Base-by-base conservation (phyloP, 768 basidiomycete species). In the Phaeotremella fagi region DNA sequence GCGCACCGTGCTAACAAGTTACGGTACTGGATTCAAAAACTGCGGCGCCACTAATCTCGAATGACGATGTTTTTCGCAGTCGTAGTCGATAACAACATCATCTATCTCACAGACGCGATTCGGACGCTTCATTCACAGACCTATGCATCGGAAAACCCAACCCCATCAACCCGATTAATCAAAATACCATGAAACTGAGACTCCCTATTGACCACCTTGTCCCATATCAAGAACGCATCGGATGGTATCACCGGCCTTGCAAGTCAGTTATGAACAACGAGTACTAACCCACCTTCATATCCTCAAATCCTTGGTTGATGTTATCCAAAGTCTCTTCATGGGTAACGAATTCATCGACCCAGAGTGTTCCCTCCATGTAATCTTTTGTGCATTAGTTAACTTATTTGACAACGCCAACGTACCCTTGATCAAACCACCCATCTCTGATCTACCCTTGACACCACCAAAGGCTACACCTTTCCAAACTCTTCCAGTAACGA, bases 391-490 rank as follows among this genome's bases (percentile, higher is more conserved):
- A 48, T 24, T 35, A 44, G 37, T 47, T 44, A 18, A 36, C 37
- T 37, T 54, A 46, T 15, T 2, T 33, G 22, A 16, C 42, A 43
- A 42, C 20, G 18, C 15, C 11, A 6, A 59, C 75, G 62, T 55
- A 88, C 89, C 88, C 74, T 92, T 84, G 6, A 97, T 91, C 28
- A 97, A 83, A 22, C 88, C 88, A 38, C 92, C 92, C 36, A 97
- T 79, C 76, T 98, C 94, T 16, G 92, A 90, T 52, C 95, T 83
- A 29, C 94, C 95, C 78, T 98, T 98, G 61, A 99, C 92, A 48
- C 95, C 95, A 51, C 95, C 95, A 68, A 98, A 99, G 2, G 95
- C 95, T 29, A 82, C 79, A 38, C 95, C 95, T 67, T 90, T 85
- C 95, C 95, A 98, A 42, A 59, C 56, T 38, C 74, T 68, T 50